Percentiles rank a stretch among this genome's conserved stretches.
phyloP scores from a whole-genome alignment of 495 filamentous ascomycete species.

The Aspergillus leporis region DNA sequence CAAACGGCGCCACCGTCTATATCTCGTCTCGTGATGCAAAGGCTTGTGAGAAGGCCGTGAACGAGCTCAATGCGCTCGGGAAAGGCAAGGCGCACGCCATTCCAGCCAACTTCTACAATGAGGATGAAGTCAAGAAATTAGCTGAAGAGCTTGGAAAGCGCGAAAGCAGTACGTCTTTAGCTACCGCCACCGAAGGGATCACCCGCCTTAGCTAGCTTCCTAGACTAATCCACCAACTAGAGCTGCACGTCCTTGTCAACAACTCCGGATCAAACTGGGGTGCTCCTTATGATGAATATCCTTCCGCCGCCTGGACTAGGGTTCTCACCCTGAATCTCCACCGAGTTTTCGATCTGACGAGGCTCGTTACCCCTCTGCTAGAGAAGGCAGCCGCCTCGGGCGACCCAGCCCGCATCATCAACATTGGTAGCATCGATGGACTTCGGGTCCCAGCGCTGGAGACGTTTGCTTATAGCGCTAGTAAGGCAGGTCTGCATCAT shows the following conservation, averaged over 20 bases:
- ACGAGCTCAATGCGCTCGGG: slow-evolving; percentile 61
- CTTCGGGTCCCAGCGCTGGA: slow-evolving; percentile 65
- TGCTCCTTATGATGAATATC: slow-evolving; percentile 66
- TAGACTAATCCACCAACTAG: slow-evolving; percentile 24
- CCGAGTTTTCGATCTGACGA: slow-evolving; percentile 76
- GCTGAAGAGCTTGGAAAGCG: slow-evolving; percentile 62
- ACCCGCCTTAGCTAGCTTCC: background rate
- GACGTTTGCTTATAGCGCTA: slow-evolving; percentile 74
- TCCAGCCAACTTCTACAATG: slow-evolving; percentile 71
- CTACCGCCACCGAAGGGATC: background rate
- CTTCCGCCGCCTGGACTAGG: slow-evolving; percentile 65
- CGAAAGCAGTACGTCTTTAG: slow-evolving; percentile 54
- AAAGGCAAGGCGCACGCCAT: slow-evolving; percentile 65
- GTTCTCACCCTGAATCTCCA: slow-evolving; percentile 80
- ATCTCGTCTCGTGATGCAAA: slow-evolving; percentile 73
- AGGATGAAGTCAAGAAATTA: slow-evolving; percentile 65
- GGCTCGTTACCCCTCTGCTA: slow-evolving; percentile 69
- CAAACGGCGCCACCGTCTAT: slow-evolving; percentile 81
- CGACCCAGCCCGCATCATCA: slow-evolving; percentile 67
- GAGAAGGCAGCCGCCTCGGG: slow-evolving; percentile 50
- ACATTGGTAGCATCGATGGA: slow-evolving; percentile 74
- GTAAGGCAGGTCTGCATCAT: slow-evolving; percentile 75
- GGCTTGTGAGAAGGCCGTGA: slow-evolving; percentile 58
- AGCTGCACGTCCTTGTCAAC: slow-evolving; percentile 76
- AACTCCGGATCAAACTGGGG: slow-evolving; percentile 78